Base-by-base conservation (phyloP, 169 alveolate genomes). In the Miamiensis avidus region DNA sequence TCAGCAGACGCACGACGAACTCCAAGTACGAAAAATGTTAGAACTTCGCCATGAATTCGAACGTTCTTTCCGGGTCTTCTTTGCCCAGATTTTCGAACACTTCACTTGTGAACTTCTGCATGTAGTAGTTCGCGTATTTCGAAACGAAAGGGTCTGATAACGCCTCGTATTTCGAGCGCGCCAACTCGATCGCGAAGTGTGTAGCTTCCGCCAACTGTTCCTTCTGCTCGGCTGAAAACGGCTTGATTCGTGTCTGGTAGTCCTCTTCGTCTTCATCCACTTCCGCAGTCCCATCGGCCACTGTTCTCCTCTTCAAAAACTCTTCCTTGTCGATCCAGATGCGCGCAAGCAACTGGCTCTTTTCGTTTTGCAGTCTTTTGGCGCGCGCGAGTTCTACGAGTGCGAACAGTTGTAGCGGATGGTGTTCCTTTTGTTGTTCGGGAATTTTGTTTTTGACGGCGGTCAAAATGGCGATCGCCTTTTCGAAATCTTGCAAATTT, bases 401-500 rank as follows among this genome's bases (percentile, higher is more conserved):
- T 72, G 95, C 92, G 30, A 93, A 91, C 11, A 92, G 75, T 11
- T 49, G 20, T 20, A 49, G 20, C 4, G 4, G 20, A 49, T 20
- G 4, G 73, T 93, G 91, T 89, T 93, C 95, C 74, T 87, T 85
- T 30, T 95, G 91, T 29, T 89, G 78, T 85, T 94, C 91, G 74
- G 92, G 93, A n/a, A 95, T 88, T 64, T 93, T 49, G 69, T 92
- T 92, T 76, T 91, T 88, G 30, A 95, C 89, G 6, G 95, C 89
- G 77, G 89, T 83, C 75, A 95, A 79, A 27, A 95, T 88, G 0
- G 96, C 89, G 15, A 89, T 90, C 32, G 95, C 87, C 65, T 95
- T 95, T 88, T 95, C 96, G 69, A 93, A 95, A 65, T 94, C 82
- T 76, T 93, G 91, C 88, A 95, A 86, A 82, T 89, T 89, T 84